Base-by-base conservation (phyloP, 805 yeast species). In the Barnettozyma sucrosica region DNA sequence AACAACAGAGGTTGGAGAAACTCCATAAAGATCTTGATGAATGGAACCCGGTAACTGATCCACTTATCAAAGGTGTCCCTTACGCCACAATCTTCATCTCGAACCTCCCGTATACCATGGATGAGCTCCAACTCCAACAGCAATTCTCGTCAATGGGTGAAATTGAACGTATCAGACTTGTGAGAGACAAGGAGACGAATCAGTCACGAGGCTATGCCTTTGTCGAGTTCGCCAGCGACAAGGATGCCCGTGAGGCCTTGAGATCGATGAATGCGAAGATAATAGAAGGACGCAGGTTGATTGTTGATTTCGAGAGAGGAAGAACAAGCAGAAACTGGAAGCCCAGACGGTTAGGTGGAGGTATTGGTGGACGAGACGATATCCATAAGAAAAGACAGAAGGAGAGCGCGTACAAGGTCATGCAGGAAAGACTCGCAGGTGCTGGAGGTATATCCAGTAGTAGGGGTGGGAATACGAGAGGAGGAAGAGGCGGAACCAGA, bases 331-430 rank as follows among this genome's bases (percentile, higher is more conserved):
- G 83, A 47, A 76, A 74, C 54, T 86, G 90, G 85, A 75, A 72
- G 47, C 93, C 95, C 0, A 62, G 85, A 55, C 63, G 92, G 49
- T 69, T 92, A 3, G 97, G 96, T 1, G 97, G 97, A 4, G 97
- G 97, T 0, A 65, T 86, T n/a, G 97, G 97, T 4, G 96, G 96
- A 1, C 71, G 93, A 47, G 80, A 81, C 44, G 81, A 81, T 58
- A 72, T 80, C 3, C 68, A 64, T 50, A 62, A 53, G 39, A 55
- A 55, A n/a, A 49, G 38, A 23, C 44, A 46, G 37, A 55, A 50
- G 18, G 58, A 54, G 13, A 40, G 36, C 7, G 44, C 23, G 28
- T 28, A 23, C 33, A 43, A n/a, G 21, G 16, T 37, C 18, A 28
- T 41, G 34, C 41, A 51, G 37, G 48, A 54, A 33, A 36, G 45